These are phyloP conservation scores for Platanus orientalis DNA, from an alignment of 164 flowering plant genomes.

Conservation along the genomic window DNA sequence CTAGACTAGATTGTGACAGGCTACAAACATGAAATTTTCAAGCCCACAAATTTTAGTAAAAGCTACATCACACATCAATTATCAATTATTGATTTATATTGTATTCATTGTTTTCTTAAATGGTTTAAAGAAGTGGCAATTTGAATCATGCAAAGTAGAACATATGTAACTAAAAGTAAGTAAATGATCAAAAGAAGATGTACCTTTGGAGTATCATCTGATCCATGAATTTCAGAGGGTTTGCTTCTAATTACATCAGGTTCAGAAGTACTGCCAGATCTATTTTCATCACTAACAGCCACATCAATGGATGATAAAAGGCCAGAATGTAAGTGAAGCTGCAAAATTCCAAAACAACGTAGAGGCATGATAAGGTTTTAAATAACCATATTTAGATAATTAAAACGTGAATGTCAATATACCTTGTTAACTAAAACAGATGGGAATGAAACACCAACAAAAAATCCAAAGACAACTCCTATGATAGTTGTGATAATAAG, in stretches of 20 bases:
- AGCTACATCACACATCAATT: no score
- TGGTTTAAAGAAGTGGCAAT: no score
- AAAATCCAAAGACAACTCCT: conserved; percentile 77
- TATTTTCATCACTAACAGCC: conserved; percentile 19
- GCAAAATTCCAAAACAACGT: conserved; percentile 21
- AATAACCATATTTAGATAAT: not conserved
- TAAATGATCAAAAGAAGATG: not conserved
- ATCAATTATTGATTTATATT: no score
- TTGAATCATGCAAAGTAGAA: no score
- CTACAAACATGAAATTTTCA: no score
- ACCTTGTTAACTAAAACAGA: conserved; percentile 65
- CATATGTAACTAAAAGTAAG: not conserved
- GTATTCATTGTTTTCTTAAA: no score
- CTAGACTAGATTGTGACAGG: no score
- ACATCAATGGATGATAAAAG: conserved; percentile 48
- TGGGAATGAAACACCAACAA: conserved; percentile 77
- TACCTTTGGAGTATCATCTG: conserved; percentile 48
- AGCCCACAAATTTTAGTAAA: no score
- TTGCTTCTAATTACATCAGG: conserved; percentile 7
- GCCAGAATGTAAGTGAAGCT: conserved; percentile 67
- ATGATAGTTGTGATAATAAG: conserved; percentile 56
- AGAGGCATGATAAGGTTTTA: conserved; percentile 6
- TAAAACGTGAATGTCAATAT: conserved; percentile 3
- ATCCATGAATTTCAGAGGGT: conserved; percentile 29
- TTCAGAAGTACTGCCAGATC: conserved; percentile 11